These are phyloP conservation scores for Karstenula rhodostoma DNA, from an alignment of 2,329 filamentous ascomycete genomes.

Conservation along the genomic window DNA sequence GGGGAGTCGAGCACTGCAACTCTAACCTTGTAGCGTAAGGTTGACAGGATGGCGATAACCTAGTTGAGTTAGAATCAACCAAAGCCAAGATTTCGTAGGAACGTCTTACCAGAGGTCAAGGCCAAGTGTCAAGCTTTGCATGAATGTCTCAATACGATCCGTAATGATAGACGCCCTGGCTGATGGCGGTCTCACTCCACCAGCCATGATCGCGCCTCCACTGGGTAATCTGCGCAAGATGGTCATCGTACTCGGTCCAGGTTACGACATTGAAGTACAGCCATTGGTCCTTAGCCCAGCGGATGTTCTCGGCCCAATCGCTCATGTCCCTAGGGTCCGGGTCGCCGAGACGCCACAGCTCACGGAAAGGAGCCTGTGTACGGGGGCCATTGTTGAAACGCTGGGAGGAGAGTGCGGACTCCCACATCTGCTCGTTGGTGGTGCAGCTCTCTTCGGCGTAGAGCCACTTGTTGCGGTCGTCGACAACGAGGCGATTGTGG, in stretches of 20 bases:
- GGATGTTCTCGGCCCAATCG: slow-evolving; percentile 46
- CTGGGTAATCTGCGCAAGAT: slow-evolving; percentile 33
- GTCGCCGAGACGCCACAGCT: slow-evolving; percentile 34
- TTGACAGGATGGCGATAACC: too few relatives aligned
- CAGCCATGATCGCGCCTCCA: slow-evolving; percentile 29
- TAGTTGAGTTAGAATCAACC: background rate
- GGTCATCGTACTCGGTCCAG: slow-evolving; percentile 40
- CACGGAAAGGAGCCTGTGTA: slow-evolving; percentile 30
- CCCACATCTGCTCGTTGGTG: slow-evolving; percentile 22
- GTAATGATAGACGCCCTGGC: background rate
- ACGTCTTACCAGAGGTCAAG: background rate
- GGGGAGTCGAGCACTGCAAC: too few relatives aligned
- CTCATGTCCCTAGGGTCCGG: slow-evolving; percentile 19
- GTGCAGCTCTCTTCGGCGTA: slow-evolving; percentile 25
- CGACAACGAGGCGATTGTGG: slow-evolving; percentile 29
- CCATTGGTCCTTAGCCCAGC: slow-evolving; percentile 44
- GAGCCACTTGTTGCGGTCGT: slow-evolving; percentile 23
- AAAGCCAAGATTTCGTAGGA: background rate
- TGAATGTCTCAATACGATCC: background rate
- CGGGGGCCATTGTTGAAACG: slow-evolving; percentile 32
- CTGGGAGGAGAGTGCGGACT: slow-evolving; percentile 22
- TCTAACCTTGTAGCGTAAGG: too few relatives aligned
- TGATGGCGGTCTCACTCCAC: slow-evolving; percentile 32
- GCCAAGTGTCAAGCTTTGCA: background rate
- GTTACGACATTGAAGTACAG: slow-evolving; percentile 26